Base-by-base conservation (phyloP, 2,329 filamentous ascomycete species). In the Gaeumannomyces sp. region DNA sequence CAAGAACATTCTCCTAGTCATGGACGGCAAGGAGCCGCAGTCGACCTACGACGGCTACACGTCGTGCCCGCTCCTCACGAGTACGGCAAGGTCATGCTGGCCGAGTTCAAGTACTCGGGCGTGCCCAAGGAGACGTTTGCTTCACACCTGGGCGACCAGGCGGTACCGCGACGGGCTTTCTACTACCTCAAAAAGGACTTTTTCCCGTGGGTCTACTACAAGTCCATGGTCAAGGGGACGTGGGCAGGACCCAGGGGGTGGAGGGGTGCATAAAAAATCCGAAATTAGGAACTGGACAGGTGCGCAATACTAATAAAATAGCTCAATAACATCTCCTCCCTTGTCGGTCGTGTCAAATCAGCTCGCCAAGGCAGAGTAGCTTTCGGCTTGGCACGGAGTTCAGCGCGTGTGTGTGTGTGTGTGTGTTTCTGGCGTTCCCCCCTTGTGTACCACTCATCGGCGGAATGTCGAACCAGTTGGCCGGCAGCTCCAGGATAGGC, bases 151-250 rank as follows among this genome's bases (percentile, higher is more conserved):
- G 71, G 71, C 56, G 76, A 76, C 66, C 79, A 81, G 71, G 75
- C 75, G 56, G 70, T 70, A n/a, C 79, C 79, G 0, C 71, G 71
- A 1, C 69, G 74, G 31, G 67, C 72, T 2, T 80, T 76, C 68
- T 80, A 79, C 66, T 73, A 79, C 67, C 66, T 80, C 56, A 81
- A 80, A 72, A 81, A 80, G 71, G 74, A 80, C 62, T 75, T 80
- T 63, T 85, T 85, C 72, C 83, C 83, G 0, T 85, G 83, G 82
- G 82, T 85, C 2, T 85, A 85, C 71, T 77, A 76, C 31, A 78
- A 80, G 35, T 76, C 76, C 45, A 80, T 83, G 78, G 76, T 85
- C n/a, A 84, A 83, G 72, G 83, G 82, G 2, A 79, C 76, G 28
- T 85, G 83, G 83, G 81, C 74, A 33, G 83, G 83, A 5, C 80